Evolutionary conservation across 164 flowering plant species (phyloP).

Genomic region (Magnolia officinalis): DNA sequence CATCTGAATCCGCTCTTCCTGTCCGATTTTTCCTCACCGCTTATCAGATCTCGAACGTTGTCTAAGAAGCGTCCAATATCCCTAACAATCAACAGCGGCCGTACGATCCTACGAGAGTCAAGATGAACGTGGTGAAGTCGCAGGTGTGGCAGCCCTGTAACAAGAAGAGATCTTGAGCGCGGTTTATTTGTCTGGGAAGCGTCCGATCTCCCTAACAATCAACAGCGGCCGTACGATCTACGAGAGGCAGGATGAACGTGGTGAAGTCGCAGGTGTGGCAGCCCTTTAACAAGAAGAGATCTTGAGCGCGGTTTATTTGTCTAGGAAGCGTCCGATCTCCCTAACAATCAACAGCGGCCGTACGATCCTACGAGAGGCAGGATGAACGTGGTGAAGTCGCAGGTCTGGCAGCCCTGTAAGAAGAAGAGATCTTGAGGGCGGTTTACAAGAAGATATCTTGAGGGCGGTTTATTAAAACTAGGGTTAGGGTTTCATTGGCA

Average conservation of each 20-base stretch:
- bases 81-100: background rate
- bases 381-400: constrained; percentile 37
- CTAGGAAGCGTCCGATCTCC: no score
- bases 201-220: background rate
- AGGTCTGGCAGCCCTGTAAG: constrained; percentile 48
- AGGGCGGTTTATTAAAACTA: background rate
- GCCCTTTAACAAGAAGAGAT: constrained; percentile 45
- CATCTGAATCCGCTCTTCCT: background rate
- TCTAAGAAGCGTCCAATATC: background rate
- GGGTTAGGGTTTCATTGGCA: background rate
- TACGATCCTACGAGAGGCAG: background rate
- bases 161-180: constrained; percentile 30
- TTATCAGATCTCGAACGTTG: background rate
- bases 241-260: constrained; percentile 27
- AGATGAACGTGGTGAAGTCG: constrained; percentile 36
- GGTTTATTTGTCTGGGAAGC: background rate
- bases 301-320: background rate
- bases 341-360: no score
- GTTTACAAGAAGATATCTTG: background rate
- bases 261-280: constrained; percentile 47
- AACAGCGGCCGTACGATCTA: no score
- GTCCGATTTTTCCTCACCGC: background rate
- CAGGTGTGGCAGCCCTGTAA: constrained; percentile 52
- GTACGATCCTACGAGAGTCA: background rate
- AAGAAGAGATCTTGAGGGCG: constrained; percentile 30